Evolutionary conservation across 768 basidiomycete genomes (phyloP), one percentile per base, ranked within the genome.

Genomic region (Lyophyllum atratum): DNA sequence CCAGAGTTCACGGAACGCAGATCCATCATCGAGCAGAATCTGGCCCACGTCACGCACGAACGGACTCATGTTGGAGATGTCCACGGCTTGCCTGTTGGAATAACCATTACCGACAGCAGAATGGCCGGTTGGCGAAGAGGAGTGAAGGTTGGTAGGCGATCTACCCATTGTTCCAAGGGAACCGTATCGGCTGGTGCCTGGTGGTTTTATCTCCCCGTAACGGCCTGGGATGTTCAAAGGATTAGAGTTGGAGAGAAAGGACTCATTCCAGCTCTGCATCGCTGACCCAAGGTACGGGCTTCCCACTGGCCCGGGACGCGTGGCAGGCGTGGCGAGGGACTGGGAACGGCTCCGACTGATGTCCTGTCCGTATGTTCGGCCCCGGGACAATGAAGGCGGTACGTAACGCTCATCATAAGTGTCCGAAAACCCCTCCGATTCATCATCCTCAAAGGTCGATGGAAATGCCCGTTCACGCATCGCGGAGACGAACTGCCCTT

Each of bases 41-140:
- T 89, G 85, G 6, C 84, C 85, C 17, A 93, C 88, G 68, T 94
- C 90, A 22, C 92, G 77, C n/a, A 90, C 83, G 68, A 94, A 93
- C 0, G 92, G 92, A 60, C 84, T 86, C 82, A 91, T 89, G 68
- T 93, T 93, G 28, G 90, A 89, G 40, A 83, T 71, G 70, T 92
- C 80, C 47, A 49, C 62, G 51, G 67, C 63, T 59, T 72, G 77
- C 66, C 73, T 75, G 56, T 77, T 74, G 54, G 76, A 73, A 71
- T 74, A 73, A 64, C 77, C 81, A 71, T 81, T 83, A 65, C 76
- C 72, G 57, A 69, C 67, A 63, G 72, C 65, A 58, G 70, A 70
- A 58, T 68, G 70, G 60, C 76, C 76, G 64, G 76, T 71, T 58
- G 78, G 76, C 45, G 80, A 81, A 65, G 81, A 82, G 59, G 73